phyloP scores from a whole-genome alignment of 805 yeast genomes.

The Ogataea saltuana region DNA sequence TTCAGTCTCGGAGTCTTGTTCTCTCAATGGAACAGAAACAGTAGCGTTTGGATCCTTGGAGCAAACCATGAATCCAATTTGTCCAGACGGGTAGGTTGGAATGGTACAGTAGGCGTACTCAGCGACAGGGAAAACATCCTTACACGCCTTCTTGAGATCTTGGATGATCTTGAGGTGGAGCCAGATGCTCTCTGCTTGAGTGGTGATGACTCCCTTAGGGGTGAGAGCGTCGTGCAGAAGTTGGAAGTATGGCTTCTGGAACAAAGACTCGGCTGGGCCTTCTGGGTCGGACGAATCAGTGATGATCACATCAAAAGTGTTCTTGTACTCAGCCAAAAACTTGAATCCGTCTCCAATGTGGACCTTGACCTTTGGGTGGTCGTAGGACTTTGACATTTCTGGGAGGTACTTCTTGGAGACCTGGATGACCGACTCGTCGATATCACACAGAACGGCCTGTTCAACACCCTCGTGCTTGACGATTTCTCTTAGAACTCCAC shows the following conservation, averaged over 20 bases:
- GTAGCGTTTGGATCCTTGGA: conserved; percentile 67
- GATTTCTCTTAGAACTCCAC: conserved; percentile 94
- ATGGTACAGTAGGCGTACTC: conserved; percentile 90
- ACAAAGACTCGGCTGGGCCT: conserved; percentile 94
- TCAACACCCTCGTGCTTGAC: conserved; percentile 86
- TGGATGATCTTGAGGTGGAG: conserved; percentile 82
- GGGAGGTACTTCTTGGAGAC: conserved; percentile 88
- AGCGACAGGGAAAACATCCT: conserved; percentile 84
- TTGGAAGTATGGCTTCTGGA: conserved; percentile 90
- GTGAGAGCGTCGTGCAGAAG: conserved; percentile 85
- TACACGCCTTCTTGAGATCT: conserved; percentile 78
- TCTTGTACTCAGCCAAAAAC: conserved; percentile 78
- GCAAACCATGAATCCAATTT: conserved; percentile 97
- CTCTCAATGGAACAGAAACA: conserved; percentile 70
- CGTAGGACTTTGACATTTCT: conserved; percentile 77
- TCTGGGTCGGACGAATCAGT: conserved; percentile 98
- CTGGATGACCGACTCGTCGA: conserved; percentile 89
- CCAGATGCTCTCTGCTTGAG: conserved; percentile 97
- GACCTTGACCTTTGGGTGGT: conserved; percentile 86
- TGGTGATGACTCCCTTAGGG: conserved; percentile 85
- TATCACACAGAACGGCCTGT: conserved; percentile 89
- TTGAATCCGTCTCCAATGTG: conserved; percentile 98
- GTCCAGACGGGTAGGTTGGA: conserved; percentile 97
- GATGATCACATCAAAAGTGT: conserved; percentile 90
- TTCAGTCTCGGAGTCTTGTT: conserved; percentile 62